Evolutionary conservation across 1,284 basidiomycete genomes (phyloP).

Genomic region (Peniophora sp.): DNA sequence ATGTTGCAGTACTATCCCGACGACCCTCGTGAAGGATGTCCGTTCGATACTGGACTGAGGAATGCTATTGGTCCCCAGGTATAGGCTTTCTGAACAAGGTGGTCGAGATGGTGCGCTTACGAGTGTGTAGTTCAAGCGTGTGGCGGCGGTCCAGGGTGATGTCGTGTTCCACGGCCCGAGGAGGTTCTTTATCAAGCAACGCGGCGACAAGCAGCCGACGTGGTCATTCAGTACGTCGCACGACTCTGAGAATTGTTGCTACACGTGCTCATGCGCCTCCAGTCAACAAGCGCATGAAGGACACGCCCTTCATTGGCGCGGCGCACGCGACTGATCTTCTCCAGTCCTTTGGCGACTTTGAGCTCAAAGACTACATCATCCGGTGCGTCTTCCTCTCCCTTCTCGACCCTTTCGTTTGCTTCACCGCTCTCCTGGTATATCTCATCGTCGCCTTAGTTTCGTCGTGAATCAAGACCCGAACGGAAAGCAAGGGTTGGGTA

Average conservation of each 20-base stretch:
- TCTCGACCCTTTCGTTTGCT: too few species aligned
- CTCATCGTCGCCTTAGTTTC: constrained; percentile 4
- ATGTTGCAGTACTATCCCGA: constrained; percentile 17
- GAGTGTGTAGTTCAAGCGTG: constrained; percentile 18
- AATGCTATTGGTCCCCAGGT: constrained; percentile 4
- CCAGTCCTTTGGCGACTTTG: constrained; percentile 3
- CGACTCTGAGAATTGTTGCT: too few species aligned
- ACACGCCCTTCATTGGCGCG: constrained; percentile 9
- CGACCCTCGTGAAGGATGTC: constrained; percentile 13
- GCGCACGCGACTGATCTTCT: constrained; percentile 10
- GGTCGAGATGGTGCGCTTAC: constrained; percentile 3
- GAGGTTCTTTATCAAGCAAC: constrained; percentile 9
- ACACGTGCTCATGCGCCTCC: background rate
- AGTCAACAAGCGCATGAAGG: constrained; percentile 12
- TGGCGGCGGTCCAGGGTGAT: constrained; percentile 22
- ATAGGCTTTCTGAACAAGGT: too few species aligned
- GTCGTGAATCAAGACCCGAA: constrained; percentile 12
- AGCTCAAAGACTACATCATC: constrained; percentile 5
- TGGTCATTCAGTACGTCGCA: constrained; percentile 13
- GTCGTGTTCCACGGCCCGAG: constrained; percentile 17
- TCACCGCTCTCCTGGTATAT: background rate
- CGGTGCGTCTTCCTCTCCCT: background rate
- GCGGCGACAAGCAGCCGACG: constrained; percentile 7
- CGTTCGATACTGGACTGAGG: constrained; percentile 17
- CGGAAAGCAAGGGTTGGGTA: background rate